A percentile compares a stretch with the other conserved stretches of the same genome.
phyloP scores from a whole-genome alignment of 192 early-diverging fungal species.

The Podila minutissima region DNA sequence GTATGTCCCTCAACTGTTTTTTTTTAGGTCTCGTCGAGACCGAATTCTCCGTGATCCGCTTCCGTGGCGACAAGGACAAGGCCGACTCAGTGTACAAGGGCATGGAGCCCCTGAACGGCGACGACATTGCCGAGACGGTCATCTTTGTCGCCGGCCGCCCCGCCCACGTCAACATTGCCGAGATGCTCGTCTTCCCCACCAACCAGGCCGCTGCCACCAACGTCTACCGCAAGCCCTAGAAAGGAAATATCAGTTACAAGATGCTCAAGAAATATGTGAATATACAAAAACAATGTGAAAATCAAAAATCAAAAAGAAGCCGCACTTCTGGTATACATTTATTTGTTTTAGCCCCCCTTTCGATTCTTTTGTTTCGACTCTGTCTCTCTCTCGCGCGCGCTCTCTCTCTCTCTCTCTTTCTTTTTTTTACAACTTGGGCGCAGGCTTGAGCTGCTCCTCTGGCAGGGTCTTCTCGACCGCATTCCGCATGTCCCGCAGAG shows the following conservation, averaged over 20 bases:
- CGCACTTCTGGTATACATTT: no score
- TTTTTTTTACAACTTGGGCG: constrained; percentile 29
- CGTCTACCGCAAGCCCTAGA: constrained; percentile 43
- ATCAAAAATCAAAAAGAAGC: neutral
- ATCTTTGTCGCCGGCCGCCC: constrained; percentile 84
- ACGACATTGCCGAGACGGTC: constrained; percentile 71
- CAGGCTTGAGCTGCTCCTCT: constrained; percentile 38
- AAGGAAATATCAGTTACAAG: neutral
- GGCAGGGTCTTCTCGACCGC: constrained; percentile 39
- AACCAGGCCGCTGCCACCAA: constrained; percentile 48
- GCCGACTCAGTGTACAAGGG: constrained; percentile 85
- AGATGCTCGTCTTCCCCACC: constrained; percentile 60
- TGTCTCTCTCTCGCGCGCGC: neutral
- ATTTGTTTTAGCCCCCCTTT: neutral
- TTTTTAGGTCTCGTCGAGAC: constrained; percentile 80
- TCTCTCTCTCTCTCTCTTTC: neutral
- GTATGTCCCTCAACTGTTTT: neutral
- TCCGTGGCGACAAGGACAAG: constrained; percentile 70
- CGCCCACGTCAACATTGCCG: constrained; percentile 79
- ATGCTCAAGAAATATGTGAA: neutral
- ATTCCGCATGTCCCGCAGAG: constrained; percentile 33
- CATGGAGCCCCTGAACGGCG: constrained; percentile 29
- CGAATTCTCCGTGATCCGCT: constrained; percentile 90
- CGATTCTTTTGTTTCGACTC: neutral
- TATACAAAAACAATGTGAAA: neutral